Percentiles rank a stretch among this genome's conserved stretches.
These are phyloP conservation scores for Botryotinia narcissicola DNA, from an alignment of 2,329 filamentous ascomycete species.

Conservation along the genomic window DNA sequence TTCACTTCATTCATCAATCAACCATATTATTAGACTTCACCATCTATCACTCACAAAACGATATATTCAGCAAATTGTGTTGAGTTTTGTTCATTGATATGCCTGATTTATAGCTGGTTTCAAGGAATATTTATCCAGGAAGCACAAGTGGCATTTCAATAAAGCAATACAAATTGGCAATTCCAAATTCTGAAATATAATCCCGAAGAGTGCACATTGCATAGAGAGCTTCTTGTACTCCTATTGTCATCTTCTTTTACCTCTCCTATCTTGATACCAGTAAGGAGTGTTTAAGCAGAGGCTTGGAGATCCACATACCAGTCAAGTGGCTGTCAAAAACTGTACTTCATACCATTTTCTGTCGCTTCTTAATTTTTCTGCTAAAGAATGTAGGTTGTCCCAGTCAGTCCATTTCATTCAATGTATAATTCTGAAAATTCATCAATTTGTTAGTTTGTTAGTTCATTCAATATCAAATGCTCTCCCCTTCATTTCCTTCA, in stretches of 20 bases:
- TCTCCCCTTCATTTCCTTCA: no score
- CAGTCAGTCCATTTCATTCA: neutral
- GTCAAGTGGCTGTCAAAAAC: no score
- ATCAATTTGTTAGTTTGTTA: neutral
- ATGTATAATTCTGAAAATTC: neutral
- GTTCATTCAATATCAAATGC: neutral
- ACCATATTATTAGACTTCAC: neutral
- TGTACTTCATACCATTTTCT: no score
- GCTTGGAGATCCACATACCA: neutral
- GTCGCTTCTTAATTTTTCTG: neutral
- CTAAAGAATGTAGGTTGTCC: neutral
- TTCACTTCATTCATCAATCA: neutral
- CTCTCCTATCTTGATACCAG: neutral
- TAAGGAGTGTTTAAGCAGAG: neutral
- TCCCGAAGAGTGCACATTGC: no score
- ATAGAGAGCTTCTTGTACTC: neutral
- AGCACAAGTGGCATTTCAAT: no score
- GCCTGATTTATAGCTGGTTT: no score
- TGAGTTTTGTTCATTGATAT: neutral
- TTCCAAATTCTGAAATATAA: no score
- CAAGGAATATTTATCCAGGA: no score
- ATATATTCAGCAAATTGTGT: neutral
- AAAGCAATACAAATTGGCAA: no score
- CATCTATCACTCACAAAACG: neutral
- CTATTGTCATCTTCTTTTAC: neutral